Conservation (phyloP, 352 stramenopile species). For the Phytophthora agathidicida region DNA sequence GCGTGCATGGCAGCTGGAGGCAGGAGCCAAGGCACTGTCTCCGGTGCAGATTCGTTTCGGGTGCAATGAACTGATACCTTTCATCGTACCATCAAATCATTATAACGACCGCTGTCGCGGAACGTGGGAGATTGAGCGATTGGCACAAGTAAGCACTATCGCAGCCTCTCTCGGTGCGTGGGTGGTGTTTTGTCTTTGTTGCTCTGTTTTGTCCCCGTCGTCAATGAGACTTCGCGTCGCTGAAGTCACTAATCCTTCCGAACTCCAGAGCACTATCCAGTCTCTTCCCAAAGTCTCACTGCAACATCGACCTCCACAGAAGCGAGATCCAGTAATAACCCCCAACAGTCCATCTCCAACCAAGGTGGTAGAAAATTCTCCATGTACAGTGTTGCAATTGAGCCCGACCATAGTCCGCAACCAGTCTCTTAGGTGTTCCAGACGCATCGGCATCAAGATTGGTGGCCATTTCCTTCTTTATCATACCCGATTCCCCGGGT, state of each 20-base stretch:
- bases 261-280: neutral
- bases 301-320: neutral
- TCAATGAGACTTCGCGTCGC: neutral
- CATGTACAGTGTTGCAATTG: neutral
- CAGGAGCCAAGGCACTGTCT: slow-evolving; percentile 20
- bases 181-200: slow-evolving; percentile 45
- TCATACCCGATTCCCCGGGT: slow-evolving; percentile 21
- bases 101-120: neutral
- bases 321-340: neutral
- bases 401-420: neutral
- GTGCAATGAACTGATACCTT: slow-evolving; percentile 30
- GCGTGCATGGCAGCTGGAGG: slow-evolving; percentile 42
- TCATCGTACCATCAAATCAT: slow-evolving; percentile 11
- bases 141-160: slow-evolving; percentile 53
- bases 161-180: slow-evolving; percentile 54
- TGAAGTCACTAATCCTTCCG: neutral
- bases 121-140: slow-evolving; percentile 16
- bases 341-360: neutral
- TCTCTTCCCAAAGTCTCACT: neutral
- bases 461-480: slow-evolving; percentile 42
- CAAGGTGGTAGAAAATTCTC: neutral
- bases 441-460: slow-evolving; percentile 36
- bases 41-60: slow-evolving; percentile 48
- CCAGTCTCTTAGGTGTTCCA: slow-evolving; percentile 4
- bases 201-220: slow-evolving; percentile 8